Evolutionary conservation across 331 rosid genomes (phyloP).

Genomic region (Phaseolus coccineus): DNA sequence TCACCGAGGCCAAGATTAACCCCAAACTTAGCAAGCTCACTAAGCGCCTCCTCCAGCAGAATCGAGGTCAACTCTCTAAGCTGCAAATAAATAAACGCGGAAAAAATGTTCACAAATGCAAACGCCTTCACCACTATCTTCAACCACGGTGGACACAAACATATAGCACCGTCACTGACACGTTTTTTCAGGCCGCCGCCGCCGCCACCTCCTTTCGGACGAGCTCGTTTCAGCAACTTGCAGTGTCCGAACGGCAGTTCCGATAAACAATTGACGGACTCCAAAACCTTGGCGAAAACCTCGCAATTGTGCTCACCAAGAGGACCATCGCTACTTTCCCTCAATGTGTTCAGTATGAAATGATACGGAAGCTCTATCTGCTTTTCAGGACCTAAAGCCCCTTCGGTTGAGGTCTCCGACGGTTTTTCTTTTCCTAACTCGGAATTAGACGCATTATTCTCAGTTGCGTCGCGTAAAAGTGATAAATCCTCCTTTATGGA

Average conservation of each 20-base stretch:
- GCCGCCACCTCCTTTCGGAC: constrained; percentile 43
- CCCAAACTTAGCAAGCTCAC: constrained; percentile 62
- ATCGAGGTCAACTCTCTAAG: constrained; percentile 43
- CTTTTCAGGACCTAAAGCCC: constrained; percentile 50
- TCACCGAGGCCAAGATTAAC: constrained; percentile 61
- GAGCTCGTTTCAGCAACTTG: constrained; percentile 58
- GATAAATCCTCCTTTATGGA: constrained; percentile 79
- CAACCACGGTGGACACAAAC: constrained; percentile 88
- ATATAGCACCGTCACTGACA: constrained; percentile 45
- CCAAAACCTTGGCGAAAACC: constrained; percentile 65
- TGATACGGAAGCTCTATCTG: constrained; percentile 64
- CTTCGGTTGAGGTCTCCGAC: constrained; percentile 32
- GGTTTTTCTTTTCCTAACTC: constrained; percentile 37
- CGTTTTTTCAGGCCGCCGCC: not conserved
- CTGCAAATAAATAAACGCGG: constrained; percentile 63
- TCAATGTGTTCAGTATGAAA: constrained; percentile 55
- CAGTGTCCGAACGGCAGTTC: constrained; percentile 69
- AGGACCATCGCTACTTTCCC: constrained; percentile 20
- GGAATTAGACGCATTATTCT: not conserved
- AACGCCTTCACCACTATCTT: constrained; percentile 76
- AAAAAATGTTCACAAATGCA: constrained; percentile 73
- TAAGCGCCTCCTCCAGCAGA: constrained; percentile 64
- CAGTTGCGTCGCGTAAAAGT: constrained; percentile 44
- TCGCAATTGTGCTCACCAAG: constrained; percentile 54
- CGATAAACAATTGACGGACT: constrained; percentile 67